These are phyloP conservation scores for Phytomonas francai DNA, from an alignment of 208 protist species.

Conservation along the genomic window DNA sequence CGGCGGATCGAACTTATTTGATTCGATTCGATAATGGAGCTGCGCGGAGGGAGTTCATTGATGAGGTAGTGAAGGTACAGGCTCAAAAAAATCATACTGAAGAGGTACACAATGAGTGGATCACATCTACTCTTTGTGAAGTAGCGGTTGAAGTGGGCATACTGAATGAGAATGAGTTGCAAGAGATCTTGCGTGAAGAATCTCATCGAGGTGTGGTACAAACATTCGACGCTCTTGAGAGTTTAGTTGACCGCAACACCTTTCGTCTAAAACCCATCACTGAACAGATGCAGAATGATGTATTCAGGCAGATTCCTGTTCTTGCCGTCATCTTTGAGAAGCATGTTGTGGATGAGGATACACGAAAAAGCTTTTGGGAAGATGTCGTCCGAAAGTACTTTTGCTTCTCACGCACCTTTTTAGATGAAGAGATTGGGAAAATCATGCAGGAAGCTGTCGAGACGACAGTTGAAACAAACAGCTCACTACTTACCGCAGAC, in stretches of 20 bases:
- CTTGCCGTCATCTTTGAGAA: constrained; percentile 60
- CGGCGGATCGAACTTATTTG: constrained; percentile 20
- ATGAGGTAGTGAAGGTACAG: constrained; percentile 8
- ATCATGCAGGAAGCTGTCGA: constrained; percentile 15
- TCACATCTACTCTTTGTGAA: constrained; percentile 43
- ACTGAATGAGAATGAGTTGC: constrained; percentile 33
- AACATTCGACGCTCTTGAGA: constrained; percentile 65
- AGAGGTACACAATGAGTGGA: constrained; percentile 33
- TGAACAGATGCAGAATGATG: constrained; percentile 73
- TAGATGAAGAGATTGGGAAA: constrained; percentile 62
- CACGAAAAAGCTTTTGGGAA: constrained; percentile 64
- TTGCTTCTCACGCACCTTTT: constrained; percentile 76
- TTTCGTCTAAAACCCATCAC: constrained; percentile 65
- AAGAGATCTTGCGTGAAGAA: constrained; percentile 35
- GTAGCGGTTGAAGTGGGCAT: constrained; percentile 65
- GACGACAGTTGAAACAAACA: not conserved
- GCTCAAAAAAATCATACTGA: not conserved
- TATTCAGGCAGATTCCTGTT: constrained; percentile 69
- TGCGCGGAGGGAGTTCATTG: not conserved
- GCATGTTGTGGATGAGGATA: constrained; percentile 49
- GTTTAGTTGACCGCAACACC: constrained; percentile 58
- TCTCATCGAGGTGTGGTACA: constrained; percentile 63
- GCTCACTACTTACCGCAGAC: not conserved
- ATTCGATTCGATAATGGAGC: constrained; percentile 25
- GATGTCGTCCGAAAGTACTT: constrained; percentile 80